Evolutionary conservation across 768 basidiomycete species (phyloP).

Genomic region (Amanita phalloides): DNA sequence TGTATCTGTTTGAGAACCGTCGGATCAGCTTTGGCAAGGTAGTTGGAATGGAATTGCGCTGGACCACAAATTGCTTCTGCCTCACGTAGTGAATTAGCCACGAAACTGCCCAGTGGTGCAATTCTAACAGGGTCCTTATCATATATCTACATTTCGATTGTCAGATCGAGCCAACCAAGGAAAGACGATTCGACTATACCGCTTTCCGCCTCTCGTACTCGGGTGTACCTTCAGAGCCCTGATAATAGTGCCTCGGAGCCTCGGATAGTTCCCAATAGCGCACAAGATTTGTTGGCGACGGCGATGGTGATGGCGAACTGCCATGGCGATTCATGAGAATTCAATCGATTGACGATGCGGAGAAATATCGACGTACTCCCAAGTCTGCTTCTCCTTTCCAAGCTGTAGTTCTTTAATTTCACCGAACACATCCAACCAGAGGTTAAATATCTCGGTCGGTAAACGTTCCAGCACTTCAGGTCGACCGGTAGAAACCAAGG

Average conservation of each 20-base stretch:
- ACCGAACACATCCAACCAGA: constrained; percentile 85
- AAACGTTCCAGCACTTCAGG: constrained; percentile 65
- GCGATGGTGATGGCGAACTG: constrained; percentile 13
- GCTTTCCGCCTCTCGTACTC: constrained; percentile 69
- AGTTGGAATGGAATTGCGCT: constrained; percentile 45
- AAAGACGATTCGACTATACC: constrained; percentile 27
- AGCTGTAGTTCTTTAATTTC: constrained; percentile 67
- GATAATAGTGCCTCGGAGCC: constrained; percentile 47
- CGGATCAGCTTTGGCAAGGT: constrained; percentile 60
- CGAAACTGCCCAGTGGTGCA: constrained; percentile 46
- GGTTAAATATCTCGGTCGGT: constrained; percentile 66
- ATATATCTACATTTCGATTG: constrained; percentile 36
- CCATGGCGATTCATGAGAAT: background rate
- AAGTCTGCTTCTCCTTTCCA: constrained; percentile 13
- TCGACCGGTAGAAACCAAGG: constrained; percentile 64
- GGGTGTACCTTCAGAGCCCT: constrained; percentile 55
- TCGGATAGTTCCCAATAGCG: constrained; percentile 64
- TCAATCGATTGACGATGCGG: background rate
- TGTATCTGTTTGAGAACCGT: constrained; percentile 65
- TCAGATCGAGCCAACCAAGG: constrained; percentile 5
- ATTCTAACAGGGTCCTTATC: constrained; percentile 66
- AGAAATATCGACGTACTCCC: constrained; percentile 17
- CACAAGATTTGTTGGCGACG: constrained; percentile 33
- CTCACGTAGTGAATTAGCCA: constrained; percentile 48
- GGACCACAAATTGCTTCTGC: constrained; percentile 53